phyloP scores from a whole-genome alignment of 495 filamentous ascomycete genomes.

The Collariella sp. region DNA sequence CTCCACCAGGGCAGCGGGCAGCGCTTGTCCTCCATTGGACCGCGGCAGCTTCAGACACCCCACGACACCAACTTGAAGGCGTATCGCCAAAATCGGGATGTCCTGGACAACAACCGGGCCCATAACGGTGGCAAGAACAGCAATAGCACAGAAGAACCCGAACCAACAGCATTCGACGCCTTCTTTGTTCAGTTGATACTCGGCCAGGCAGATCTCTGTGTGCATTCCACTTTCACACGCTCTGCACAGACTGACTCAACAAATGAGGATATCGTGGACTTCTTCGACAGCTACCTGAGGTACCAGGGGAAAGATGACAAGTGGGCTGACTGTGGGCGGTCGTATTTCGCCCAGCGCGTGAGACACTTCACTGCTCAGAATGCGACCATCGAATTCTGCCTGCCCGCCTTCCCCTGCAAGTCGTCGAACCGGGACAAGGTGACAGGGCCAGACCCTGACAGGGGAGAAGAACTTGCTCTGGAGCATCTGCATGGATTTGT shows the following conservation, averaged over 20 bases:
- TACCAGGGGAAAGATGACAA: constrained; percentile 12
- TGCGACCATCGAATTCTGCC: constrained; percentile 8
- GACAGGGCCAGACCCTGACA: constrained; percentile 7
- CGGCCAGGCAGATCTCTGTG: constrained; percentile 8
- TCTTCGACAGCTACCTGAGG: constrained; percentile 14
- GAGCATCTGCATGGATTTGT: constrained; percentile 26
- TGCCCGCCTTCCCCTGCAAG: constrained; percentile 17
- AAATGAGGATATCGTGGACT: constrained; percentile 5
- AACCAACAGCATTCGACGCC: constrained; percentile 1
- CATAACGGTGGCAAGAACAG: no score
- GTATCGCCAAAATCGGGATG: not conserved
- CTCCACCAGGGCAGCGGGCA: not conserved
- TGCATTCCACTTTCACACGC: not conserved
- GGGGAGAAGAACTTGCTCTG: constrained; percentile 20
- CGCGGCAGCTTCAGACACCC: not conserved
- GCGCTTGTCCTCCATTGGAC: constrained; percentile 2
- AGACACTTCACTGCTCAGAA: constrained; percentile 7
- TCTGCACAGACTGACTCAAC: not conserved
- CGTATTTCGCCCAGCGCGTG: constrained; percentile 9
- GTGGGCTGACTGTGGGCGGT: constrained; percentile 2
- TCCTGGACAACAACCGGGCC: not conserved
- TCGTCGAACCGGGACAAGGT: constrained; percentile 17
- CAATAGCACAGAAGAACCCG: no score
- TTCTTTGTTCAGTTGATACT: constrained; percentile 12
- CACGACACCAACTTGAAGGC: constrained; percentile 1